Evolutionary conservation across 2,329 filamentous ascomycete genomes (phyloP).

Genomic region (Esteya vermicola): DNA sequence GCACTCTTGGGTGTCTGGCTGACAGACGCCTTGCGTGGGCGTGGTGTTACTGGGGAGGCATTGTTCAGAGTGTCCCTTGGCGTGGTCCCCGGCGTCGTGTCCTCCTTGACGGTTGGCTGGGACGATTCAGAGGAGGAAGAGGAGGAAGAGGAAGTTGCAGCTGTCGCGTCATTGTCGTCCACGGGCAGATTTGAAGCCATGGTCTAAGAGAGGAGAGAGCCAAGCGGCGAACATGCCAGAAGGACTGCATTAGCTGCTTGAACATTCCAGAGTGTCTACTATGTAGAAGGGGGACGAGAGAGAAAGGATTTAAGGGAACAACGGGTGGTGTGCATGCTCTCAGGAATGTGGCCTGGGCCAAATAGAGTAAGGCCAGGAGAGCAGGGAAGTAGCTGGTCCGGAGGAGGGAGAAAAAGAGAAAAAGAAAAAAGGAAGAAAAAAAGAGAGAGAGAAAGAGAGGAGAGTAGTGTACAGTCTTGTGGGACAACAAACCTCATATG

Average conservation of each 20-base stretch:
- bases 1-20: conserved; percentile 27
- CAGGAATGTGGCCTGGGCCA: not conserved
- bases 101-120: too few relatives aligned
- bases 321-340: not conserved
- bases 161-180: conserved; percentile 7
- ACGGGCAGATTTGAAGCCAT: conserved; percentile 10
- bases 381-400: not conserved
- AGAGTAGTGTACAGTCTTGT: not conserved
- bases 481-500: not conserved
- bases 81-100: conserved; percentile 3
- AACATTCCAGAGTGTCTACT: conserved; percentile 1
- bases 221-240: not conserved
- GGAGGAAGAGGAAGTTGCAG: conserved; percentile 4
- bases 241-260: conserved; percentile 1
- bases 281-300: too few relatives aligned
- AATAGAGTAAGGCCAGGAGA: not conserved
- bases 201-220: conserved; percentile 3
- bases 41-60: conserved; percentile 14
- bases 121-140: too few relatives aligned
- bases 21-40: conserved; percentile 13
- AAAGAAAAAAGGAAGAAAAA: conserved; percentile 1
- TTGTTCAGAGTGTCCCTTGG: conserved; percentile 11
- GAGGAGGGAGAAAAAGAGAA: not conserved
- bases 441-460: not conserved
- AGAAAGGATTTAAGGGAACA: too few relatives aligned